A percentile compares a stretch with the other conserved stretches of the same genome.
Conservation (phyloP, 139 green algal species). For the Prasinococcaceae sp. region DNA sequence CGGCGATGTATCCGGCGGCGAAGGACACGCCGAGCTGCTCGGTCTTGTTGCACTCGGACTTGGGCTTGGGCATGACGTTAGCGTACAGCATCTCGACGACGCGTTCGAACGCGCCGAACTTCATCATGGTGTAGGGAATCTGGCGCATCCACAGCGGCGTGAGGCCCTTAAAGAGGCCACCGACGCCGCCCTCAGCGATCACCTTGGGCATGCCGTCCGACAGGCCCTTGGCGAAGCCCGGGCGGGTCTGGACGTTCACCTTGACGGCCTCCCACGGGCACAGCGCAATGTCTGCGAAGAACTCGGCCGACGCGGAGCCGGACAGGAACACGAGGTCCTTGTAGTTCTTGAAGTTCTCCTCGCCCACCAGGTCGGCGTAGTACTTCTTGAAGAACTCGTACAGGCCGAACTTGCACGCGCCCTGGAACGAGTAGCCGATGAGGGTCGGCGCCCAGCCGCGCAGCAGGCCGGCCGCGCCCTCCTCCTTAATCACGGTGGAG, state of each 20-base stretch:
- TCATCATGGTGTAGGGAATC: slow-evolving; percentile 41
- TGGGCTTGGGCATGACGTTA: slow-evolving; percentile 23
- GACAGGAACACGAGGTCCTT: slow-evolving; percentile 31
- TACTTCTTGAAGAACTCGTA: slow-evolving; percentile 42
- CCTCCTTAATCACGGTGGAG: slow-evolving; percentile 23
- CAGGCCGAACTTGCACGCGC: slow-evolving; percentile 37
- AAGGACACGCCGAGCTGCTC: slow-evolving; percentile 31
- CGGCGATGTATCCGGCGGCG: slow-evolving; percentile 28
- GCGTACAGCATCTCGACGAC: slow-evolving; percentile 31
- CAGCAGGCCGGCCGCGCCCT: slow-evolving; percentile 27
- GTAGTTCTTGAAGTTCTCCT: slow-evolving; percentile 29
- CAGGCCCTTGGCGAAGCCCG: slow-evolving; percentile 24
- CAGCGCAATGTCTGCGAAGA: slow-evolving; percentile 35
- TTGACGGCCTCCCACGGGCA: slow-evolving; percentile 38
- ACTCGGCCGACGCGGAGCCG: slow-evolving; percentile 23
- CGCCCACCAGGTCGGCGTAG: slow-evolving; percentile 23
- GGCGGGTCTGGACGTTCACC: slow-evolving; percentile 35
- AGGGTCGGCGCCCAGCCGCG: slow-evolving; percentile 29
- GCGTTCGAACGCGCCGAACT: slow-evolving; percentile 34
- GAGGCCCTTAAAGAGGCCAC: slow-evolving; percentile 28
- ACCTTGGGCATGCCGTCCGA: slow-evolving; percentile 22
- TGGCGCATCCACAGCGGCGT: slow-evolving; percentile 24
- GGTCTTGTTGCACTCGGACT: slow-evolving; percentile 20
- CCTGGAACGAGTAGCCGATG: slow-evolving; percentile 34
- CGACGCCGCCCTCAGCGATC: slow-evolving; percentile 9